phyloP scores from a whole-genome alignment of 192 early-diverging fungal species.

The Dissophora globulifera region DNA sequence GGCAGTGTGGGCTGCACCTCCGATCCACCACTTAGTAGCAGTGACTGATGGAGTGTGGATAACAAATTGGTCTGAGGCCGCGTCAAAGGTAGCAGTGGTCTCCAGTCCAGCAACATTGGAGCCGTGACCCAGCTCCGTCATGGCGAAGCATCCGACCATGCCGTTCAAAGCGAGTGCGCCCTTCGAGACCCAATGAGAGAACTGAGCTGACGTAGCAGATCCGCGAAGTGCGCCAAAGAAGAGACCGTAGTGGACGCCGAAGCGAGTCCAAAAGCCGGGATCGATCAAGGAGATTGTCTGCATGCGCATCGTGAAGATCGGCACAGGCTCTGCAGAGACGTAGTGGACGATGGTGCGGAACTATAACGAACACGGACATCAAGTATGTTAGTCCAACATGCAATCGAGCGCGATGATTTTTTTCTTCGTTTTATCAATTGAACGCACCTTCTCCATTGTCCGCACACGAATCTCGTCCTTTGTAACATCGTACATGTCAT shows the following conservation, averaged over 20 bases:
- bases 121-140: constrained; percentile 94
- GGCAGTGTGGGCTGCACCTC: constrained; percentile 92
- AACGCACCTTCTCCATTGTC: constrained; percentile 82
- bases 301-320: constrained; percentile 80
- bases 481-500: constrained; percentile 81
- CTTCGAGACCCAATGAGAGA: constrained; percentile 86
- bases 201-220: constrained; percentile 84
- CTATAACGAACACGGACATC: constrained; percentile 16
- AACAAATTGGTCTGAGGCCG: constrained; percentile 84
- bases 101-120: constrained; percentile 93
- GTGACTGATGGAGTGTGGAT: constrained; percentile 83
- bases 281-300: constrained; percentile 83
- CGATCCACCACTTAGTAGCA: constrained; percentile 98
- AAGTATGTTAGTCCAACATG: neutral
- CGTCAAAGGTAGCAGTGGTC: constrained; percentile 91
- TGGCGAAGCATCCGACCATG: constrained; percentile 90
- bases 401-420: neutral
- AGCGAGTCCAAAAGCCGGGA: constrained; percentile 90
- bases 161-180: constrained; percentile 85
- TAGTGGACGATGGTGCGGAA: constrained; percentile 76
- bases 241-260: constrained; percentile 91
- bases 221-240: constrained; percentile 90
- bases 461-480: constrained; percentile 82
- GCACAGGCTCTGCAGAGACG: constrained; percentile 75
- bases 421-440: too few relatives aligned